Conservation (phyloP, 495 filamentous ascomycete genomes). For the Acidiella bohemica region DNA sequence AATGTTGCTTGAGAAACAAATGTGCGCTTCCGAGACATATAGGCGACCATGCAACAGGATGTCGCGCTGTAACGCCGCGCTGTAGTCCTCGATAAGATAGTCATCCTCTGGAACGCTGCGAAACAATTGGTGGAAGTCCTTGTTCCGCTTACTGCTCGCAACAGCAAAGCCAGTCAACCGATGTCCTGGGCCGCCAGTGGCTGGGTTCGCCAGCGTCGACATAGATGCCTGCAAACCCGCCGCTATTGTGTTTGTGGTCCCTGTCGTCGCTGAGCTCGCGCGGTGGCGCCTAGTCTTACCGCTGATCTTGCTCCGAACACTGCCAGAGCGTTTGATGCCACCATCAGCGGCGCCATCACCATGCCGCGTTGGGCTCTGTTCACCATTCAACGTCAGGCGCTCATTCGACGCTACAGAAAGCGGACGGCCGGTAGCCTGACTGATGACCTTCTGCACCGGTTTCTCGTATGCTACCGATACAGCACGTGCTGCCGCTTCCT, state of each 20-base stretch:
- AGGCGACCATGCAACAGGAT: conserved; percentile 89
- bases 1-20: conserved; percentile 99
- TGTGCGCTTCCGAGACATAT: conserved; percentile 92
- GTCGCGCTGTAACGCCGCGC: conserved; percentile 87
- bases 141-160: conserved; percentile 86
- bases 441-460: conserved; percentile 20
- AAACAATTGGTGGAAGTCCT: conserved; percentile 88
- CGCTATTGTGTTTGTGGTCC: conserved; percentile 44
- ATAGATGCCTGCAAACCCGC: conserved; percentile 54
- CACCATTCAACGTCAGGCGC: conserved; percentile 19
- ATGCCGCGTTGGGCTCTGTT: conserved; percentile 39
- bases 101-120: conserved; percentile 95
- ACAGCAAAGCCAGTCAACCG: conserved; percentile 92
- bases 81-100: conserved; percentile 96
- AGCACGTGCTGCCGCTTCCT: conserved; percentile 43
- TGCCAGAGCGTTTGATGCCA: conserved; percentile 54
- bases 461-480: conserved; percentile 50
- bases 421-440: conserved; percentile 15
- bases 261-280: conserved; percentile 74
- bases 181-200: conserved; percentile 42
- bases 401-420: conserved; percentile 23
- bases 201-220: conserved; percentile 50
- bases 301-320: conserved; percentile 66
- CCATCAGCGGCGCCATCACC: conserved; percentile 59
- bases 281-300: conserved; percentile 51